Percentiles rank a stretch among this genome's conserved stretches.
These are phyloP conservation scores for Areca catechu DNA, from an alignment of 176 grass and related monocot genomes.

Conservation along the genomic window DNA sequence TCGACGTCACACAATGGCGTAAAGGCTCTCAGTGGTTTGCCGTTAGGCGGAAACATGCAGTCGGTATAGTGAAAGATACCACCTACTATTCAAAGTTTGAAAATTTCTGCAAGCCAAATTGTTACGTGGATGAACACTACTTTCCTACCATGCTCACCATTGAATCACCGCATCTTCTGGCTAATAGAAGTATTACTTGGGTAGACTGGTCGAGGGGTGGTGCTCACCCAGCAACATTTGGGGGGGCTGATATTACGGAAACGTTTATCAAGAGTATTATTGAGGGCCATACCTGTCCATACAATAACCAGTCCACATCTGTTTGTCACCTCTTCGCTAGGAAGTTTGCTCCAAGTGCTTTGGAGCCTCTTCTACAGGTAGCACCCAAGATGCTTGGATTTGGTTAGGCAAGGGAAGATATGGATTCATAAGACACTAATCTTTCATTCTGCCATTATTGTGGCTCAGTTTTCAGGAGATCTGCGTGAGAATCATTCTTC, in stretches of 20 bases:
- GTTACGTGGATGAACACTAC: conserved; percentile 95
- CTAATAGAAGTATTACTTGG: conserved; percentile 82
- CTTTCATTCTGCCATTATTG: too few relatives aligned
- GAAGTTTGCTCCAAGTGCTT: conserved; percentile 75
- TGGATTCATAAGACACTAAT: too few relatives aligned
- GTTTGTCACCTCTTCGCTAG: conserved; percentile 78
- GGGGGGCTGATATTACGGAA: conserved; percentile 48
- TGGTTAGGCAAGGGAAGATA: conserved; percentile 9
- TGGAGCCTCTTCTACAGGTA: conserved; percentile 68
- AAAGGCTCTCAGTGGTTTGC: conserved; percentile 97
- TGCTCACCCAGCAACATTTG: conserved; percentile 94
- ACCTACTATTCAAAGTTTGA: conserved; percentile 83
- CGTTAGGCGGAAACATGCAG: conserved; percentile 49
- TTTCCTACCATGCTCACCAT: conserved; percentile 85
- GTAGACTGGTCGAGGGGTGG: conserved; percentile 96
- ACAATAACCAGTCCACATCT: conserved; percentile 48
- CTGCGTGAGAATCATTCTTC: too few relatives aligned
- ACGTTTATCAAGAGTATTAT: conserved; percentile 62
- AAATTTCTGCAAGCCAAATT: conserved; percentile 66
- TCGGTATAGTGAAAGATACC: conserved; percentile 53
- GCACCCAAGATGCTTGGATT: conserved; percentile 43
- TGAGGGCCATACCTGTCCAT: conserved; percentile 45
- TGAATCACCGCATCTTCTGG: conserved; percentile 57
- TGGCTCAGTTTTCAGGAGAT: too few relatives aligned
- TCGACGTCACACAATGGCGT: conserved; percentile 75